These are phyloP conservation scores for Kwoniella heveanensis DNA, from an alignment of 768 basidiomycete species.

Conservation along the genomic window DNA sequence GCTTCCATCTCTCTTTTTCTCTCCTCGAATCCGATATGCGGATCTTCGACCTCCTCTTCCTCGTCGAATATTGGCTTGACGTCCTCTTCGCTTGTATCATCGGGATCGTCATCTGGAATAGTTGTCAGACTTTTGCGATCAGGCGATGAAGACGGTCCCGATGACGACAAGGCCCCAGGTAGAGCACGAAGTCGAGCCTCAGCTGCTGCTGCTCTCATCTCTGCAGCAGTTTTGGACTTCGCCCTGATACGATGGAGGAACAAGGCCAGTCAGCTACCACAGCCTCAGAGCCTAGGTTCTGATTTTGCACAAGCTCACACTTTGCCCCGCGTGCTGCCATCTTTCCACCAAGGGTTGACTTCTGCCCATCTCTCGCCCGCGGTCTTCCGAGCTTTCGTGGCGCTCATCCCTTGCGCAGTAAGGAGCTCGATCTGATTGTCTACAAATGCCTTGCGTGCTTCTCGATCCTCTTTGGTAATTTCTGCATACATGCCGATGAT, in stretches of 20 bases:
- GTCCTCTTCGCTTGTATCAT: slow-evolving; percentile 18
- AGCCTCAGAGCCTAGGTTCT: too few relatives aligned
- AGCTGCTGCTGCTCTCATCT: slow-evolving; percentile 44
- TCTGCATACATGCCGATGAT: slow-evolving; percentile 13
- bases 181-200: slow-evolving; percentile 37
- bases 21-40: slow-evolving; percentile 35
- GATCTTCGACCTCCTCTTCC: slow-evolving; percentile 39
- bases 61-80: slow-evolving; percentile 20
- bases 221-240: slow-evolving; percentile 38
- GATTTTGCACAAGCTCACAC: too few relatives aligned
- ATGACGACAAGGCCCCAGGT: slow-evolving; percentile 2
- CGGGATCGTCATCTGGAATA: slow-evolving; percentile 9
- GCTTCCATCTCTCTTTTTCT: slow-evolving; percentile 45
- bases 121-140: slow-evolving; percentile 7
- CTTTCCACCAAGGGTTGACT: slow-evolving; percentile 48
- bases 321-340: slow-evolving; percentile 44
- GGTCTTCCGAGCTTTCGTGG: slow-evolving; percentile 36
- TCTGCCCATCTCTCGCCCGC: slow-evolving; percentile 38
- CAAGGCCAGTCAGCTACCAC: too few relatives aligned
- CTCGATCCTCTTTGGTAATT: slow-evolving; percentile 47
- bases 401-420: slow-evolving; percentile 26
- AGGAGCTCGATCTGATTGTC: slow-evolving; percentile 28
- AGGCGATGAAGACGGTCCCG: slow-evolving; percentile 2
- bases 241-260: too few relatives aligned
- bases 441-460: slow-evolving; percentile 30